Evolutionary conservation across 495 filamentous ascomycete genomes (phyloP), one percentile per base, ranked within the genome.

Genomic region (Lichina pygmaea): DNA sequence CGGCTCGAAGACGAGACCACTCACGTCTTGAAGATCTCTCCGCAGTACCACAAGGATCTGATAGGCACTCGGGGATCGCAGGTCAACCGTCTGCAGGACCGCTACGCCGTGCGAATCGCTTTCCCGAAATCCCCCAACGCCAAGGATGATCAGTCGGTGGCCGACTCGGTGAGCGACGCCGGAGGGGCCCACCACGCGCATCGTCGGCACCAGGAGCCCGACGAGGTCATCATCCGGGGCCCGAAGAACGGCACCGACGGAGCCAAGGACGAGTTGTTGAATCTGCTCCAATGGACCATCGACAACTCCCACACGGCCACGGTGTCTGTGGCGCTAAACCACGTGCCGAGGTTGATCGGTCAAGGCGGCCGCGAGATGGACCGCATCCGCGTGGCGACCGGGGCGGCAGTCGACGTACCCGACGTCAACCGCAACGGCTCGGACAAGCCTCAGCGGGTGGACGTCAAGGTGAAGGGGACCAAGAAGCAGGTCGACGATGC

Each of bases 151-250:
- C 72, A 77, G 48, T 75, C 72, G 8, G 64, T 66, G 44, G 68
- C 63, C 1, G 86, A 86, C 55, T 70, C 65, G 37, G 65, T 67
- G 34, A 86, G 78, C 50, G 84, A 91, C 48, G 64, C 64, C 46
- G 80, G 77, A 36, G 59, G 58, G 34, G 52, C 52, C 6, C 52
- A 62, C 41, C 76, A 73, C 50, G 60, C 64, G 42, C 68, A 66
- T 44, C 76, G 78, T 36, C 38, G 61, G 42, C 74, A 79, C 53
- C 86, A 93, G 59, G 77, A 69, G 39, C 61, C 78, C 15, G 82
- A 99, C 58, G 91, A 94, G 60, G 86, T 95, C 15, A 69, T 85
- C 37, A 70, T 99, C 49, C 79, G 81, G 52, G 89, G 89, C 15
- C 83, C 85, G 11, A 86, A 77, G 63, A 78, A 78, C 61, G 91